These are phyloP conservation scores for Avena sativa DNA, from an alignment of 176 grass and related monocot species.

Conservation along the genomic window DNA sequence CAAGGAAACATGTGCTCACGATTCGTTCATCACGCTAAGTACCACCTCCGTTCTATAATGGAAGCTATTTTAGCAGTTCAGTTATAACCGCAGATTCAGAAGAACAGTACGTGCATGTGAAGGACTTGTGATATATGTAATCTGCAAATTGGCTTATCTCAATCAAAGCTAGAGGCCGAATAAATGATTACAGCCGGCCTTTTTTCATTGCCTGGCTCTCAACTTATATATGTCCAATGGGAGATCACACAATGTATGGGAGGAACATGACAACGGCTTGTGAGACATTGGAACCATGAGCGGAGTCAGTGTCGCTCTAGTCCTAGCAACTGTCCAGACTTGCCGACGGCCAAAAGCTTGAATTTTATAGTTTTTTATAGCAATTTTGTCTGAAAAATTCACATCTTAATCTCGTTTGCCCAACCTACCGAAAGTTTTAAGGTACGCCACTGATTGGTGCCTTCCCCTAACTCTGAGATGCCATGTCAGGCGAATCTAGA, in stretches of 20 bases:
- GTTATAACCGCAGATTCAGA: not conserved
- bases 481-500: constrained; percentile 4
- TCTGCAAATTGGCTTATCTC: not conserved
- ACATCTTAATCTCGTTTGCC: too few species aligned
- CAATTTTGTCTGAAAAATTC: too few species aligned
- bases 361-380: too few species aligned
- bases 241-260: not conserved
- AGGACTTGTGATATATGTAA: not conserved
- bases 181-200: not conserved
- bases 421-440: too few species aligned
- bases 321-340: too few species aligned
- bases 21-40: not conserved
- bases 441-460: too few species aligned
- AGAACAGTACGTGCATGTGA: not conserved
- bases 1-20: not conserved
- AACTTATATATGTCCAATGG: not conserved
- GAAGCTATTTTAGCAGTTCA: too few species aligned
- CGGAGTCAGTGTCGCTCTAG: too few species aligned
- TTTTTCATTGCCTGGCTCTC: too few species aligned
- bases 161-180: not conserved
- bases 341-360: too few species aligned
- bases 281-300: constrained; percentile 39
- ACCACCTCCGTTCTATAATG: too few species aligned
- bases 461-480: constrained; percentile 28
- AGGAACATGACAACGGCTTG: constrained; percentile 28